These are phyloP conservation scores for Bombardia bombarda DNA, from an alignment of 495 filamentous ascomycete genomes.

Conservation along the genomic window DNA sequence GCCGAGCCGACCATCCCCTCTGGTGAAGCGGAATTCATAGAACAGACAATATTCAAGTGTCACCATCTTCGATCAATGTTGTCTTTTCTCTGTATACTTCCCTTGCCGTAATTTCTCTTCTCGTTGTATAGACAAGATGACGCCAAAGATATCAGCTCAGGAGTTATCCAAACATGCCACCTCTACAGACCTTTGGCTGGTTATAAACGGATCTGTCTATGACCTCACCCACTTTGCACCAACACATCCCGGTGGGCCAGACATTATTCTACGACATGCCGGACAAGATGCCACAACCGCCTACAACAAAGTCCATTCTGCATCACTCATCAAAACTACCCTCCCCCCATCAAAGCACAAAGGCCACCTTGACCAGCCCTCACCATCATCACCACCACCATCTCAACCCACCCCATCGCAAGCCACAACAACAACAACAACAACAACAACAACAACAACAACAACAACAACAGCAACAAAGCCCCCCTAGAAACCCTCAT, in stretches of 20 bases:
- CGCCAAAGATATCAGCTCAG: not conserved
- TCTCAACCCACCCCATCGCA: slow-evolving; percentile 5
- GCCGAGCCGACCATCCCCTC: too few relatives aligned
- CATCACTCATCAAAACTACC: slow-evolving; percentile 49
- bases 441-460: too few relatives aligned
- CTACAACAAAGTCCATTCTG: slow-evolving; percentile 60
- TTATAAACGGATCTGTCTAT: slow-evolving; percentile 66
- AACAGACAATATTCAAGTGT: too few relatives aligned
- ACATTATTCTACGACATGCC: slow-evolving; percentile 58
- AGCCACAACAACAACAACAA: slow-evolving; percentile 4
- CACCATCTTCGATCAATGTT: too few relatives aligned
- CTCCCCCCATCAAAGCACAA: slow-evolving; percentile 46
- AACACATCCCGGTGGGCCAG: slow-evolving; percentile 55
- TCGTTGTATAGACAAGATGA: not conserved
- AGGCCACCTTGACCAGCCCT: slow-evolving; percentile 43
- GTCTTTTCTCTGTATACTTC: not conserved
- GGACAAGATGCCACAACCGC: slow-evolving; percentile 63
- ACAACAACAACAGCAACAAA: too few relatives aligned
- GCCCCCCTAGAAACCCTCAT: slow-evolving; percentile 64
- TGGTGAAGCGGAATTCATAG: too few relatives aligned
- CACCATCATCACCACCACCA: not conserved
- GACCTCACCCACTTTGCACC: slow-evolving; percentile 61
- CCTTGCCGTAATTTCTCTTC: not conserved
- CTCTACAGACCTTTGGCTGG: slow-evolving; percentile 65
- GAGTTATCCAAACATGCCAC: slow-evolving; percentile 51